Evolutionary conservation across 2,329 filamentous ascomycete species (phyloP), one percentile per base, ranked within the genome.

Genomic region (Pochonia chlamydosporia): DNA sequence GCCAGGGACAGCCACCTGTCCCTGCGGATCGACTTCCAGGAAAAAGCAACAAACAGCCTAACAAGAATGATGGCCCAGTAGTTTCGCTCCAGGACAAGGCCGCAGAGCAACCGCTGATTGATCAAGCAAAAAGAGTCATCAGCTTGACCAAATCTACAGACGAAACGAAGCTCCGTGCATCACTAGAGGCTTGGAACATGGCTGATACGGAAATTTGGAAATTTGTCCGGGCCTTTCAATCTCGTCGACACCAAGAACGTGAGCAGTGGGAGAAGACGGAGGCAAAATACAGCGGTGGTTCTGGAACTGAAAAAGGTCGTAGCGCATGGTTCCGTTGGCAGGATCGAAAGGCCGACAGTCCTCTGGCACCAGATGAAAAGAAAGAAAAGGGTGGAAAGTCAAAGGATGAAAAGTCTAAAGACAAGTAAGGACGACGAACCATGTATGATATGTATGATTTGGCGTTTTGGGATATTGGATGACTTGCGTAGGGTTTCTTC

Each of bases 121-220:
- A 62, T 18, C 54, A 59, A 8, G 69, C 71, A 18, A 71, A 71
- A 48, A 74, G 72, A 46, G 74, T 81, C 4, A 65, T 75, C 56
- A 74, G 78, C 23, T 61, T 76, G 43, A 72, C 65, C 51, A 71
- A 72, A 54, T 59, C 66, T 4, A 63, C 65, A 1, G 59, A 66
- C 4, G 71, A 79, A 40, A 63, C 74, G 4, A 65, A 66, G 42
- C 52, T 80, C n/a, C 72, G 73, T 6, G 65, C 72, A 20, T 79
- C 76, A 5, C 67, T 81, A n/a, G 81, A 84, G 60, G 76, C 79
- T 10, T 84, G 81, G 81, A 83, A 81, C 60, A 61, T 89, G 53
- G 85, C 81, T 0, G 87, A 92, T 57, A 84, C 82, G 1, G 87
- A 92, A 65, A 81, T 82, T 1, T 92, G 87, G 87, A 80, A 79